These are phyloP conservation scores for Penicillium tannophilum DNA, from an alignment of 495 filamentous ascomycete species.

Conservation along the genomic window DNA sequence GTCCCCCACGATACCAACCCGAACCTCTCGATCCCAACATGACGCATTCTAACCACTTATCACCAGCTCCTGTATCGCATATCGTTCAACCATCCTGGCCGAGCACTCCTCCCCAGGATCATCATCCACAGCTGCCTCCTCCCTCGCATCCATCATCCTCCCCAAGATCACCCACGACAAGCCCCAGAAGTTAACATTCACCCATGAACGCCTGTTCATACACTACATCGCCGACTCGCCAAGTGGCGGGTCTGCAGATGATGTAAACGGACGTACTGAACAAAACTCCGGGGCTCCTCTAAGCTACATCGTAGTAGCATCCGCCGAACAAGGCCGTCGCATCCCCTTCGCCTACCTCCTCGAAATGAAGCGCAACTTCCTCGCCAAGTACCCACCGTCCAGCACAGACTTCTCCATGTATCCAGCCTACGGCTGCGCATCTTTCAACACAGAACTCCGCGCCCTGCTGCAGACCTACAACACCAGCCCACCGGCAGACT, in stretches of 20 bases:
- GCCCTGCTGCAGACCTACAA: conserved; percentile 82
- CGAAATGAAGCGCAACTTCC: conserved; percentile 87
- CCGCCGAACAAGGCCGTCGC: conserved; percentile 74
- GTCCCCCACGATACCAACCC: neutral
- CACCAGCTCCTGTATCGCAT: conserved; percentile 82
- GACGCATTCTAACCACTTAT: conserved; percentile 22
- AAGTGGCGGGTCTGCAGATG: conserved; percentile 52
- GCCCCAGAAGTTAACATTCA: conserved; percentile 91
- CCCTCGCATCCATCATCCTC: conserved; percentile 90
- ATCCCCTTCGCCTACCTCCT: conserved; percentile 92
- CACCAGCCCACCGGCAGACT: conserved; percentile 78
- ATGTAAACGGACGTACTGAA: conserved; percentile 32
- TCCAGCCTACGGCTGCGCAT: conserved; percentile 86
- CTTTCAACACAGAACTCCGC: conserved; percentile 80
- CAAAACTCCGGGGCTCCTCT: conserved; percentile 69
- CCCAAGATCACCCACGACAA: conserved; percentile 85
- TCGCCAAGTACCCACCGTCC: conserved; percentile 68
- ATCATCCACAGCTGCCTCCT: conserved; percentile 71
- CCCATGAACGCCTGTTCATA: conserved; percentile 85
- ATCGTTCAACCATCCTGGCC: conserved; percentile 86
- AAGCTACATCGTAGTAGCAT: conserved; percentile 83
- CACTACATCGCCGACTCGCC: conserved; percentile 92
- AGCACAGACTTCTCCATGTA: conserved; percentile 72
- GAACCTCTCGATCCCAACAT: neutral
- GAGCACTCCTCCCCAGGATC: conserved; percentile 81